These are phyloP conservation scores for Tolypocladium paradoxum DNA, from an alignment of 2,329 filamentous ascomycete genomes.

Conservation along the genomic window DNA sequence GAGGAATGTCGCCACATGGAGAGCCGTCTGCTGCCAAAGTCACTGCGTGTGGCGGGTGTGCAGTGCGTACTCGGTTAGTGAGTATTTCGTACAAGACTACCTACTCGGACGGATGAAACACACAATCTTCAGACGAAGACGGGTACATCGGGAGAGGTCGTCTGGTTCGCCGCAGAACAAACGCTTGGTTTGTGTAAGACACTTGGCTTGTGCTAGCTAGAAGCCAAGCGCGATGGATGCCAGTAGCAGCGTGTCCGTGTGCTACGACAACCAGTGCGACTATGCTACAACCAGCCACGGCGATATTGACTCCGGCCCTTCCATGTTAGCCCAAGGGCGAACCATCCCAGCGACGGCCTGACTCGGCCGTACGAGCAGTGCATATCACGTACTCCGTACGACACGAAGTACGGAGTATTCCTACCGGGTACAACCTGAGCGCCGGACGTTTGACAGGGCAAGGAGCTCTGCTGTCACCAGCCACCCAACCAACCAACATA, in stretches of 20 bases:
- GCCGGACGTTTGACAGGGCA: background rate
- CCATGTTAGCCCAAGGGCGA: background rate
- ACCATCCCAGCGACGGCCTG: background rate
- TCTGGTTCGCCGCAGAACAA: background rate
- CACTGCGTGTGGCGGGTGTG: background rate
- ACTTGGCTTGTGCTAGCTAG: background rate
- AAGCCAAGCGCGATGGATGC: background rate
- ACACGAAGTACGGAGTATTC: too few species aligned
- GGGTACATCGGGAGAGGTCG: background rate
- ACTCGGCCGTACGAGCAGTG: too few species aligned
- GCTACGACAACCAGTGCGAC: background rate
- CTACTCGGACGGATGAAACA: background rate
- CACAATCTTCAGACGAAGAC: background rate
- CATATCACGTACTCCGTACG: too few species aligned
- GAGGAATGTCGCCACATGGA: background rate
- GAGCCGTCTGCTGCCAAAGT: background rate
- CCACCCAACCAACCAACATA: background rate
- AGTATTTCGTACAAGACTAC: background rate
- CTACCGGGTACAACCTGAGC: background rate
- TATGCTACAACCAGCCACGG: background rate
- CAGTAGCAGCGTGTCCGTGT: background rate
- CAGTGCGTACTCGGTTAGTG: background rate
- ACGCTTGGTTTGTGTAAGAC: background rate
- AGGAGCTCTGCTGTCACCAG: background rate
- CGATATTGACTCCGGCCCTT: background rate